Evolutionary conservation across 768 basidiomycete species (phyloP).

Genomic region (Dentipellis fragilis): DNA sequence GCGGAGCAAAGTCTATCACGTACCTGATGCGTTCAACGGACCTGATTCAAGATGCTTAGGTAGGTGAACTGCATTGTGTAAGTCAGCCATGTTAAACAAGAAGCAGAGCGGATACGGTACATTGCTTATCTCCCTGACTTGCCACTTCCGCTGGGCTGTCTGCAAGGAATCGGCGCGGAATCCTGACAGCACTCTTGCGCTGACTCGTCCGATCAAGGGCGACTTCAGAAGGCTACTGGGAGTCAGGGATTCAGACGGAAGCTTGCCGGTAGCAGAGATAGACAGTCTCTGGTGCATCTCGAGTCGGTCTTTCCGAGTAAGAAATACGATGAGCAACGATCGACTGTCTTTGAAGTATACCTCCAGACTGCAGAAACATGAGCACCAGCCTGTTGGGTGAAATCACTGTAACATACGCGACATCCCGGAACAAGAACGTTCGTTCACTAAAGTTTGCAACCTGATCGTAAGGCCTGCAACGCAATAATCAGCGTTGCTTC

Average conservation of each 20-base stretch:
- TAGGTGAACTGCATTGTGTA: slow-evolving; percentile 62
- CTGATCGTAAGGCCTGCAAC: slow-evolving; percentile 64
- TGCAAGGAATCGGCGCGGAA: slow-evolving; percentile 52
- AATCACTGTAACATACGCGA: slow-evolving; percentile 50
- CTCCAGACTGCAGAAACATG: slow-evolving; percentile 50
- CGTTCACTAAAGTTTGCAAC: slow-evolving; percentile 71
- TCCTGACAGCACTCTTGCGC: slow-evolving; percentile 39
- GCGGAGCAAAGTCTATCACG: not conserved
- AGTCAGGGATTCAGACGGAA: slow-evolving; percentile 9
- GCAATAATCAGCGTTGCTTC: not conserved
- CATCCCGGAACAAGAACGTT: slow-evolving; percentile 83
- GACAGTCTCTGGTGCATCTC: slow-evolving; percentile 46
- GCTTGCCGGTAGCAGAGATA: slow-evolving; percentile 30
- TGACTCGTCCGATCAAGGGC: slow-evolving; percentile 41
- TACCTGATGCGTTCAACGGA: not conserved
- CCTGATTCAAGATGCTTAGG: slow-evolving; percentile 78
- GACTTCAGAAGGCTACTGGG: slow-evolving; percentile 36
- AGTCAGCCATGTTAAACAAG: not conserved
- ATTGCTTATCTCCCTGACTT: slow-evolving; percentile 84
- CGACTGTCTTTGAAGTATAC: slow-evolving; percentile 90
- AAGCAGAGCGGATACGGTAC: slow-evolving; percentile 30
- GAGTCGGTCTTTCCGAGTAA: slow-evolving; percentile 54
- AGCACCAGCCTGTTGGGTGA: not conserved
- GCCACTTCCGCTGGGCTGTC: slow-evolving; percentile 76
- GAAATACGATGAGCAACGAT: slow-evolving; percentile 76